phyloP scores from a whole-genome alignment of 73 alveolate genomes.

The Symbiodinium natans region DNA sequence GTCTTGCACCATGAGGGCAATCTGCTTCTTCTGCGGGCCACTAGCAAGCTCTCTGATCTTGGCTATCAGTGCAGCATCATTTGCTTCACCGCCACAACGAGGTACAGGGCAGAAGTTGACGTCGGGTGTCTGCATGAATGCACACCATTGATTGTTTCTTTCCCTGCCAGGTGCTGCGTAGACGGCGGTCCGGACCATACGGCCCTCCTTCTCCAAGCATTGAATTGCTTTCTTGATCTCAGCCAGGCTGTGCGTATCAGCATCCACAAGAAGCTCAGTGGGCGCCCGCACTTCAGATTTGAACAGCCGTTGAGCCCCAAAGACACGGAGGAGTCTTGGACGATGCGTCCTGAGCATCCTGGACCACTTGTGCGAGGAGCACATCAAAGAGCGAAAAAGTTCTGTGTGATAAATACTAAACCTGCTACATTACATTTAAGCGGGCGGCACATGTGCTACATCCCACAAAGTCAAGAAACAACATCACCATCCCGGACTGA shows the following conservation, averaged over 20 bases:
- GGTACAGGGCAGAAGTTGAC: neutral
- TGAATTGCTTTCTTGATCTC: neutral
- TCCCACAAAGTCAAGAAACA: no score
- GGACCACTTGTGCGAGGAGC: no score
- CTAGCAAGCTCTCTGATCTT: neutral
- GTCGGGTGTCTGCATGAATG: neutral
- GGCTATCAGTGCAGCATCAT: neutral
- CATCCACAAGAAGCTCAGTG: neutral
- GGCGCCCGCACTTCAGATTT: neutral
- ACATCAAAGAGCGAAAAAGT: no score
- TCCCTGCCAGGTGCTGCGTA: neutral
- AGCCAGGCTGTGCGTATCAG: slow-evolving; percentile 21
- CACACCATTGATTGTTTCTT: neutral
- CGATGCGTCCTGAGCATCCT: no score
- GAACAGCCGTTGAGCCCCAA: neutral
- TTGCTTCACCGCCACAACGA: neutral
- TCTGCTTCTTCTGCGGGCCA: neutral
- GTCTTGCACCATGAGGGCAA: slow-evolving; percentile 8
- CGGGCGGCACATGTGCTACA: no score
- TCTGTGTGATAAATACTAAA: no score
- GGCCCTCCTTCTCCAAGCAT: neutral
- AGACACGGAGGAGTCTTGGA: neutral
- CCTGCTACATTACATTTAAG: no score
- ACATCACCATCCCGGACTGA: no score
- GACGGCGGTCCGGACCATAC: neutral